These are phyloP conservation scores for Rugonectria rugulosa DNA, from an alignment of 2,329 filamentous ascomycete species.

Conservation along the genomic window DNA sequence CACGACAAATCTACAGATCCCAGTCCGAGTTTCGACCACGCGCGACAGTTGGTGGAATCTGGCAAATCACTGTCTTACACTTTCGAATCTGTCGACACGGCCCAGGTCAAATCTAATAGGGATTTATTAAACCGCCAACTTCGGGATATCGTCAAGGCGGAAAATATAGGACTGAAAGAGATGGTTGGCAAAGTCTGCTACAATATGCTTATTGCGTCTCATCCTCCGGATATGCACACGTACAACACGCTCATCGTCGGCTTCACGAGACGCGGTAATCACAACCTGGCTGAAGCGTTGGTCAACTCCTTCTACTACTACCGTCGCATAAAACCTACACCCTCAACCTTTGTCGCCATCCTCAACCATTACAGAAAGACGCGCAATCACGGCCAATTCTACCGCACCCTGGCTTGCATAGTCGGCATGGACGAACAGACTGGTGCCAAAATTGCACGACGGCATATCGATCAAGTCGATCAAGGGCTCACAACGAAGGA, in stretches of 20 bases:
- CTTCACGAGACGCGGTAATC: slow-evolving; percentile 62
- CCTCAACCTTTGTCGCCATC: slow-evolving; percentile 57
- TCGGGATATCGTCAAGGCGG: slow-evolving; percentile 38
- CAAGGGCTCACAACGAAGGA: slow-evolving; percentile 38
- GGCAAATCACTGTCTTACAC: slow-evolving; percentile 34
- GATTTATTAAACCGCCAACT: slow-evolving; percentile 40
- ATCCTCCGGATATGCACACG: slow-evolving; percentile 71
- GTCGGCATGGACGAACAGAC: slow-evolving; percentile 50
- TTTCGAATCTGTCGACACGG: slow-evolving; percentile 40
- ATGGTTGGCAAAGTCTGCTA: slow-evolving; percentile 60
- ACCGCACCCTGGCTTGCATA: slow-evolving; percentile 54
- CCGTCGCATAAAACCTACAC: slow-evolving; percentile 55
- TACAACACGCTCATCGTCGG: slow-evolving; percentile 76
- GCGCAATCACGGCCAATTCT: slow-evolving; percentile 52
- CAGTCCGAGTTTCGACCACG: slow-evolving; percentile 42
- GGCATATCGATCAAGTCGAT: slow-evolving; percentile 44
- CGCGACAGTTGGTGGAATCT: slow-evolving; percentile 30
- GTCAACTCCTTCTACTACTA: slow-evolving; percentile 58
- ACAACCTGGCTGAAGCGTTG: slow-evolving; percentile 60
- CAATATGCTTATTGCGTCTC: slow-evolving; percentile 69
- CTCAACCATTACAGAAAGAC: slow-evolving; percentile 58
- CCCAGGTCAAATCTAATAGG: slow-evolving; percentile 36
- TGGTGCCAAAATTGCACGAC: slow-evolving; percentile 50
- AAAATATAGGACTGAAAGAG: slow-evolving; percentile 40
- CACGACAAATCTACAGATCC: slow-evolving; percentile 29